Evolutionary conservation across 768 basidiomycete genomes (phyloP), one percentile per base, ranked within the genome.

Genomic region (Hygrocybe coccinea): DNA sequence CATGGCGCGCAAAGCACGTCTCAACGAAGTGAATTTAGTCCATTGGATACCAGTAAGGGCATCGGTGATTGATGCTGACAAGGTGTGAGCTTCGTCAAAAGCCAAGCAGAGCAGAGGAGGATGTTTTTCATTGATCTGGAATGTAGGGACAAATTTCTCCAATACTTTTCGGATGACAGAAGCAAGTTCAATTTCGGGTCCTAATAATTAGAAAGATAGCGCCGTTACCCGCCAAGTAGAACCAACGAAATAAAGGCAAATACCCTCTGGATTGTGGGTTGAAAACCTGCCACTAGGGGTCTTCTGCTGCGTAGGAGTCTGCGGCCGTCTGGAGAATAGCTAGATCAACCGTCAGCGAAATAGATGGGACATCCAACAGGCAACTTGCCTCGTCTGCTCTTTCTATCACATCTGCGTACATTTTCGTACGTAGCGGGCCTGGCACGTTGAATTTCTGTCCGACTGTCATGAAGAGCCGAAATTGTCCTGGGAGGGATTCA

Each of bases 351-450:
- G 17, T 33, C 14, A 44, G 34, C 5, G 33, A 15, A 39, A 17
- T 24, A 39, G 52, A 46, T 45, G 8, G n/a, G 17, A 46, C 21
- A 22, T 46, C 25, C 9, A 44, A 29, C 3, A 22, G 34, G 14
- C n/a, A 54, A 54, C 43, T 19, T 19, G 22, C 52, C 52, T 54
- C 38, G 22, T 54, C 34, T 46, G 52, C 52, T 33, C 39, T 44
- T 45, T 21, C 33, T 14, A 54, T 43, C 14, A 54, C 38, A 39
- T 36, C 22, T 11, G 41, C 43, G 29, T 54, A 54, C 9, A 54
- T 29, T 43, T 44, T 24, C 3, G 29, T 46, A 34, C 41, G 41
- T 15, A 54, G 39, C 3, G 41, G 17, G 12, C 52, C 52, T 46
- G 49, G 52, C 52, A 17, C 15, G n/a, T 11, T 24, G 45, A 54